phyloP scores from a whole-genome alignment of 306 rosid species.

The Castanea sativa region DNA sequence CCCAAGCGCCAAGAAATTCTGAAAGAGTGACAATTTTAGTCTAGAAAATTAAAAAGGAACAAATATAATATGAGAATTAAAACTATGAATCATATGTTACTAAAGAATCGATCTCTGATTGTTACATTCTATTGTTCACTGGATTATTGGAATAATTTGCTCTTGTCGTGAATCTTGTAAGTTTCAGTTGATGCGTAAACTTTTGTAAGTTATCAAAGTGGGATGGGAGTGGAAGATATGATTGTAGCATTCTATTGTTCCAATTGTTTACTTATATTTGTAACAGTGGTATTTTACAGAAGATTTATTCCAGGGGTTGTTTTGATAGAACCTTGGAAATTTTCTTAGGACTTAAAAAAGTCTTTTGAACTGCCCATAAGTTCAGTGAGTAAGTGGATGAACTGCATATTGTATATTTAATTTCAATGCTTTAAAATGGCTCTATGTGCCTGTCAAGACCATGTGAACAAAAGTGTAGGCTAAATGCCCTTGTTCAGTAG shows the following conservation, averaged over 20 bases:
- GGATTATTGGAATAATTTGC: too few relatives aligned
- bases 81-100: too few relatives aligned
- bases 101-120: too few relatives aligned
- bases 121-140: too few relatives aligned
- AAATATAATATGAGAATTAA: too few relatives aligned
- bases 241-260: neutral
- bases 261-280: neutral
- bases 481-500: neutral
- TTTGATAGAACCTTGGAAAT: neutral
- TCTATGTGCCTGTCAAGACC: neutral
- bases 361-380: neutral
- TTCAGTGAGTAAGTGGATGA: neutral
- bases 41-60: too few relatives aligned
- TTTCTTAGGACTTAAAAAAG: neutral
- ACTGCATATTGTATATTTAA: neutral
- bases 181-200: too few relatives aligned
- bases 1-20: too few relatives aligned
- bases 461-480: neutral
- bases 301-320: neutral
- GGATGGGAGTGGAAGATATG: too few relatives aligned
- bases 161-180: too few relatives aligned
- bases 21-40: too few relatives aligned
- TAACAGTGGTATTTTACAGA: neutral
- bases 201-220: too few relatives aligned
- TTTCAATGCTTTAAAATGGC: neutral